Evolutionary conservation across 2,329 filamentous ascomycete species (phyloP).

Genomic region (Xylaria sp.): DNA sequence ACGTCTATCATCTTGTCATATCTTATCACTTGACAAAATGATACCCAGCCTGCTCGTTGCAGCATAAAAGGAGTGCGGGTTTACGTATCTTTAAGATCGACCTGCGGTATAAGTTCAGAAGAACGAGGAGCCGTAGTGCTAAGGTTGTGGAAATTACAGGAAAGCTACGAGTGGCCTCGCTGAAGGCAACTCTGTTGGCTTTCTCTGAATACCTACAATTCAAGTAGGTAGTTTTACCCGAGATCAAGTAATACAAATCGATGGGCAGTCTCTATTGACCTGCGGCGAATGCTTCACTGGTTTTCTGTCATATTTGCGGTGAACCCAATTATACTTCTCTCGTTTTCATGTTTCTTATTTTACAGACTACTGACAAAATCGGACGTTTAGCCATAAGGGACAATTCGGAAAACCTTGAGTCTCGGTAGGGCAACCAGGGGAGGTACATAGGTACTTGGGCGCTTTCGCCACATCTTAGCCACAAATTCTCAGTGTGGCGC

Average conservation of each 20-base stretch:
- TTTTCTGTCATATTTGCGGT: neutral
- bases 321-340: neutral
- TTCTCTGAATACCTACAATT: neutral
- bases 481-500: slow-evolving; percentile 31
- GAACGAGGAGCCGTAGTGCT: neutral
- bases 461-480: slow-evolving; percentile 41
- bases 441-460: neutral
- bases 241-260: neutral
- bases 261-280: neutral
- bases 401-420: too few species aligned
- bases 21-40: neutral
- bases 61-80: neutral
- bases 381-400: too few species aligned
- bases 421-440: too few species aligned
- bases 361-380: too few species aligned
- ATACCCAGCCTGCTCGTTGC: neutral
- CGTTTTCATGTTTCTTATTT: too few species aligned
- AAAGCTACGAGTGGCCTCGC: neutral
- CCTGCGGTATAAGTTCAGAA: neutral
- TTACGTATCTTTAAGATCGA: neutral
- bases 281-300: neutral
- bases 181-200: neutral
- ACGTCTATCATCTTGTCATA: neutral
- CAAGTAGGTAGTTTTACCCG: neutral
- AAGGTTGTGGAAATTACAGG: neutral